A percentile compares a stretch with the other conserved stretches of the same genome.
These are phyloP conservation scores for Rosa chinensis DNA, from an alignment of 306 rosid species.

Conservation along the genomic window DNA sequence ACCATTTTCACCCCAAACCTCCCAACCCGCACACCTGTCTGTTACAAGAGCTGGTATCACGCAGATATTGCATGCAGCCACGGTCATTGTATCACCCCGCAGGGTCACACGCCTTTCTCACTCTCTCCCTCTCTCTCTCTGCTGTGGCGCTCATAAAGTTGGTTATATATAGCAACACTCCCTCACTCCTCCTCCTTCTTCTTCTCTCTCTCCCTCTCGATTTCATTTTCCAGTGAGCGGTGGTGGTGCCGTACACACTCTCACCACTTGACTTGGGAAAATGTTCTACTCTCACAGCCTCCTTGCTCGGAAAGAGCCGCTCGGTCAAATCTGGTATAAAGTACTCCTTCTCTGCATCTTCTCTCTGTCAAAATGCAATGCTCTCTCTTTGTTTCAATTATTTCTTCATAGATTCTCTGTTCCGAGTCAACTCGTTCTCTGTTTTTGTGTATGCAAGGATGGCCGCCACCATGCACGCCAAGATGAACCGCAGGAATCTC, in stretches of 20 bases:
- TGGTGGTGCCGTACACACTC: constrained; percentile 1
- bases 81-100: not conserved
- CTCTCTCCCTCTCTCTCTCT: not conserved
- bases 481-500: constrained; percentile 71
- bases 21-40: not conserved
- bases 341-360: not conserved
- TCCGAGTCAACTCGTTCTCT: not conserved
- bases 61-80: not conserved
- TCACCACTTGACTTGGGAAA: not conserved
- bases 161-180: not conserved
- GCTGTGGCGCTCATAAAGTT: constrained; percentile 17
- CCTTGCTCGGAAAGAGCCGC: constrained; percentile 82
- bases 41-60: not conserved
- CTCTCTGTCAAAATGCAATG: not conserved
- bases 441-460: constrained; percentile 30
- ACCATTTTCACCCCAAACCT: not conserved
- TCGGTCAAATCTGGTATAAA: constrained; percentile 79
- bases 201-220: constrained; percentile 6
- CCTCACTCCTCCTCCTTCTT: not conserved
- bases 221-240: not conserved
- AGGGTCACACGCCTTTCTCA: not conserved
- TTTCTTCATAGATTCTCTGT: not conserved
- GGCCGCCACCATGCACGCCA: constrained; percentile 62
- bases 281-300: constrained; percentile 92
- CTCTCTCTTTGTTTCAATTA: not conserved